Conservation (phyloP, 768 basidiomycete species). For the Lactarius evosmus region DNA sequence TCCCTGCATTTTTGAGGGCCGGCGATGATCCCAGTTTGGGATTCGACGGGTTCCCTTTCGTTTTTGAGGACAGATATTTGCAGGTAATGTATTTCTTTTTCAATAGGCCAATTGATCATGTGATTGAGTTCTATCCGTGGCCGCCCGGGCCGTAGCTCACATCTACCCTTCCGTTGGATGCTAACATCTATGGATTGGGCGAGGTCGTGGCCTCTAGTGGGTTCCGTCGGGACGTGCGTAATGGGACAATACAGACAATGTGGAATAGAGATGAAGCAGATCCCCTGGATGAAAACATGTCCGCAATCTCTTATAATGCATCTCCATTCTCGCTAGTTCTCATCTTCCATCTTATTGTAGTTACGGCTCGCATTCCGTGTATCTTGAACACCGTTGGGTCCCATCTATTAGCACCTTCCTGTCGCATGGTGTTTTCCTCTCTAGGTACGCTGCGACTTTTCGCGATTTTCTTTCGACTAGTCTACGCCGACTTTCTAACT, state of each 20-base stretch:
- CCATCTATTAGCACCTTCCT: slow-evolving; percentile 46
- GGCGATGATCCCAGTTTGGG: slow-evolving; percentile 48
- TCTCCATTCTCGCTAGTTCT: slow-evolving; percentile 1
- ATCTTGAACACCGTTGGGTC: slow-evolving; percentile 70
- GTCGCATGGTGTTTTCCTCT: slow-evolving; percentile 74
- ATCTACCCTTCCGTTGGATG: slow-evolving; percentile 58
- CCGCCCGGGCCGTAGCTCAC: slow-evolving; percentile 43
- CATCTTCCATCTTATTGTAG: slow-evolving; percentile 34
- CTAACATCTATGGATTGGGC: slow-evolving; percentile 78
- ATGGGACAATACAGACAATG: slow-evolving; percentile 61
- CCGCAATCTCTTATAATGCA: slow-evolving; percentile 29
- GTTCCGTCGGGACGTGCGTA: slow-evolving; percentile 56
- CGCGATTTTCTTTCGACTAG: slow-evolving; percentile 5
- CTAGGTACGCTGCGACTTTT: slow-evolving; percentile 44
- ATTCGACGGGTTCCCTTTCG: slow-evolving; percentile 61
- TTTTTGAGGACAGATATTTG: slow-evolving; percentile 80
- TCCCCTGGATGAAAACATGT: slow-evolving; percentile 67
- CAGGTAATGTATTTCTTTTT: slow-evolving; percentile 43
- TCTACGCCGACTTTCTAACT: not conserved
- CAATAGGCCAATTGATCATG: not conserved
- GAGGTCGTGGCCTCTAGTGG: slow-evolving; percentile 70
- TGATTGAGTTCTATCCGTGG: not conserved
- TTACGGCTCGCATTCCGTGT: slow-evolving; percentile 72
- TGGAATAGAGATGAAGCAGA: slow-evolving; percentile 64
- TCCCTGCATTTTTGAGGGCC: slow-evolving; percentile 47